Percentiles rank a stretch among this genome's conserved stretches.
These are phyloP conservation scores for Silene noctiflora DNA, from an alignment of 179 eudicot species.

Conservation along the genomic window DNA sequence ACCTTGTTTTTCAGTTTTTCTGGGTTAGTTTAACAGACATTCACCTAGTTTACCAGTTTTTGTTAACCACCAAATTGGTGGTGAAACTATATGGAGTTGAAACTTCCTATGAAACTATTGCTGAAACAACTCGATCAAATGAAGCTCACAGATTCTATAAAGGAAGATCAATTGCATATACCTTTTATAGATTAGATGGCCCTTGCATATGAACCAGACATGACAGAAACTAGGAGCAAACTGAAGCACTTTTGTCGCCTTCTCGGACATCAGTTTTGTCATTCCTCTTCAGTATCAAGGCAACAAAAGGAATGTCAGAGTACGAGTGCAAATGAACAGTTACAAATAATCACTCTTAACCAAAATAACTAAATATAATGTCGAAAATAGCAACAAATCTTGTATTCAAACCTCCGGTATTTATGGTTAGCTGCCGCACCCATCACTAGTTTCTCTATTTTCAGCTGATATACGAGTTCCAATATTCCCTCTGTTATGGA, in stretches of 20 bases:
- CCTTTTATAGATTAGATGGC: conserved; percentile 61
- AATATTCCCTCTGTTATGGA: conserved; percentile 63
- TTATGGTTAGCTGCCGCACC: conserved; percentile 73
- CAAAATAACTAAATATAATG: neutral
- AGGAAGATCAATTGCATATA: conserved; percentile 21
- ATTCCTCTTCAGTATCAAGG: conserved; percentile 48
- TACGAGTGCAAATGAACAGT: neutral
- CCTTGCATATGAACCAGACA: conserved; percentile 74
- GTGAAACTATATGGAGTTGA: too few species aligned
- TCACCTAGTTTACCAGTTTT: too few species aligned
- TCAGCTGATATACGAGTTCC: conserved; percentile 47
- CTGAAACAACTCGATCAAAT: neutral
- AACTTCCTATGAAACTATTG: too few species aligned
- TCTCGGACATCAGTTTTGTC: conserved; percentile 68
- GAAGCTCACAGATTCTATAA: conserved; percentile 1
- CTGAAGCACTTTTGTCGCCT: conserved; percentile 56
- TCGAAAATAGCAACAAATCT: neutral
- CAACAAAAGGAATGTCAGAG: conserved; percentile 6
- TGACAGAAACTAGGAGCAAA: conserved; percentile 71
- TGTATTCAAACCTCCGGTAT: conserved; percentile 45
- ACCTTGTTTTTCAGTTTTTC: neutral
- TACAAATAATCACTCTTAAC: conserved; percentile 1
- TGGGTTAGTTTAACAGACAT: neutral
- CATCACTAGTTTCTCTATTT: conserved; percentile 75
- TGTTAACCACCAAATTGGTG: too few species aligned